Evolutionary conservation across 108 stramenopile species (phyloP).

Genomic region (Conticribra guillardii): DNA sequence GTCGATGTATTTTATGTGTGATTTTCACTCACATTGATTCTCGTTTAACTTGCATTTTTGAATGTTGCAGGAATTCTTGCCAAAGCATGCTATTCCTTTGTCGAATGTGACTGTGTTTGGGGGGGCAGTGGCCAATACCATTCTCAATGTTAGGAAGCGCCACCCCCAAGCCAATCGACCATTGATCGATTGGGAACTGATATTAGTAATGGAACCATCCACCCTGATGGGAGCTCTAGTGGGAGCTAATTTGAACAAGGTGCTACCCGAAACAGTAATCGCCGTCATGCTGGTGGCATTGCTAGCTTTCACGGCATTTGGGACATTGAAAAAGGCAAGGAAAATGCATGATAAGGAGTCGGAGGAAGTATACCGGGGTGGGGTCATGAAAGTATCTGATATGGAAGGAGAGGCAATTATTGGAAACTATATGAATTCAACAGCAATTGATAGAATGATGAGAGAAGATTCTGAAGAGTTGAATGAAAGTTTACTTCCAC

Average conservation of each 20-base stretch:
- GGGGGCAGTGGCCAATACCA: constrained; percentile 81
- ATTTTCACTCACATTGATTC: too few relatives aligned
- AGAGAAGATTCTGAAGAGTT: constrained; percentile 69
- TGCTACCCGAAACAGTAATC: constrained; percentile 83
- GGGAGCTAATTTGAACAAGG: constrained; percentile 87
- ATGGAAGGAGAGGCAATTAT: constrained; percentile 22
- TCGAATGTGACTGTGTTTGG: constrained; percentile 95
- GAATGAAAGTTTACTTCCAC: too few relatives aligned
- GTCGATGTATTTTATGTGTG: too few relatives aligned
- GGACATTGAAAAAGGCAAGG: constrained; percentile 84
- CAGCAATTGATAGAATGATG: constrained; percentile 33
- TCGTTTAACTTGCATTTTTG: too few relatives aligned
- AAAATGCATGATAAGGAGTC: constrained; percentile 88
- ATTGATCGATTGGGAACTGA: constrained; percentile 96
- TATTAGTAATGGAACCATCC: constrained; percentile 95
- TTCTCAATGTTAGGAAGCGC: constrained; percentile 83
- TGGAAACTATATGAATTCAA: constrained; percentile 23
- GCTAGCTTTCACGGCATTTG: constrained; percentile 78
- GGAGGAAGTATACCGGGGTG: constrained; percentile 20
- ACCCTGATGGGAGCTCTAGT: constrained; percentile 91
- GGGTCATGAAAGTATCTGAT: constrained; percentile 15
- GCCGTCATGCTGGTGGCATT: constrained; percentile 82
- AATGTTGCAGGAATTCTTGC: constrained; percentile 76
- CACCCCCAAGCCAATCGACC: constrained; percentile 91
- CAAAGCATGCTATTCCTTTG: constrained; percentile 92